Conservation (phyloP, 2,329 filamentous ascomycete species). For the Arthrinium phaeospermum region DNA sequence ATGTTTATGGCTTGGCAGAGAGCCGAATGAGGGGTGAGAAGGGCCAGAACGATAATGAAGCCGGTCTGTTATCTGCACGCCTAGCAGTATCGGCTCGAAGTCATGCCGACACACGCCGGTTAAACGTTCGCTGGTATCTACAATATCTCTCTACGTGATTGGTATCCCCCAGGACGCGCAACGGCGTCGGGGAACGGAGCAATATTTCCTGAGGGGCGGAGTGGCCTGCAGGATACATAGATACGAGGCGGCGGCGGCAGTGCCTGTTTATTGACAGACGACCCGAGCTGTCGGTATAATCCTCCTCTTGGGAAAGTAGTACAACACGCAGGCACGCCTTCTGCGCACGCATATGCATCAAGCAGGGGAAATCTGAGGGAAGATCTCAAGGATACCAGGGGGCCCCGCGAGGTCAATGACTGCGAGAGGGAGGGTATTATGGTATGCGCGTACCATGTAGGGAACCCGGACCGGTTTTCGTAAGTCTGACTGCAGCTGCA, state of each 20-base stretch:
- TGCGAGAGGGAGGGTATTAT: neutral
- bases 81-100: neutral
- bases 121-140: neutral
- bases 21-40: neutral
- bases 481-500: slow-evolving; percentile 15
- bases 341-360: slow-evolving; percentile 14
- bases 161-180: neutral
- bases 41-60: slow-evolving; percentile 1
- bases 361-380: slow-evolving; percentile 5
- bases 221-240: neutral
- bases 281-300: slow-evolving; percentile 12
- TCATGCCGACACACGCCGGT: neutral
- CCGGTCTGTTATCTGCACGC: neutral
- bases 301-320: neutral
- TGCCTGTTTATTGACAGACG: slow-evolving; percentile 5
- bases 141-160: neutral
- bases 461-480: slow-evolving; percentile 4
- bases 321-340: neutral
- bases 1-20: neutral
- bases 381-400: slow-evolving; percentile 4
- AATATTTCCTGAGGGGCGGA: slow-evolving; percentile 9
- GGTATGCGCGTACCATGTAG: neutral
- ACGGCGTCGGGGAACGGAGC: neutral
- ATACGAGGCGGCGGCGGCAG: neutral
- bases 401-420: neutral